Conservation (phyloP, 2,329 filamentous ascomycete genomes). For the Coniochaeta hoffmannii region DNA sequence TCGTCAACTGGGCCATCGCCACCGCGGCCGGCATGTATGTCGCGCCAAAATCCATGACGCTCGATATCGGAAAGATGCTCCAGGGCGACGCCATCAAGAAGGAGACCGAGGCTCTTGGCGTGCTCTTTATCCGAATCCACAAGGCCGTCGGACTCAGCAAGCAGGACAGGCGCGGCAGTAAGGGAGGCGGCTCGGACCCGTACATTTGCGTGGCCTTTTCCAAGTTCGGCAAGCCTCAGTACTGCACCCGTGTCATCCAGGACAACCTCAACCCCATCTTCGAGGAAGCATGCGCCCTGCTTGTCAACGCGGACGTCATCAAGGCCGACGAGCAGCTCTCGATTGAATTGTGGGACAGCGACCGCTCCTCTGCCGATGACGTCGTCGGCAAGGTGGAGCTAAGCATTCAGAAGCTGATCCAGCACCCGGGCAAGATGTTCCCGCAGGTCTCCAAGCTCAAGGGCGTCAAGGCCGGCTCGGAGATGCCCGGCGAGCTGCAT, state of each 20-base stretch:
- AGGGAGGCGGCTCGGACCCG: constrained; percentile 83
- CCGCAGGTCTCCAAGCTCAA: constrained; percentile 76
- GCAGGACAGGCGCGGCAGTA: constrained; percentile 75
- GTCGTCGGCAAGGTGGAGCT: constrained; percentile 92
- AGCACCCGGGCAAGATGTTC: constrained; percentile 89
- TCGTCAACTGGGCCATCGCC: constrained; percentile 91
- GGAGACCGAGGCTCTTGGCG: constrained; percentile 74
- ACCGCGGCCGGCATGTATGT: constrained; percentile 87
- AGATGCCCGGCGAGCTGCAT: constrained; percentile 88
- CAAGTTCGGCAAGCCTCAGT: constrained; percentile 96
- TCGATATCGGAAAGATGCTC: constrained; percentile 85
- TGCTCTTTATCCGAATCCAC: constrained; percentile 91
- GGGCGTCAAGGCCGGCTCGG: constrained; percentile 74
- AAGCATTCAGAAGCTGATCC: constrained; percentile 89
- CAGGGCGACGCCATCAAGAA: constrained; percentile 90
- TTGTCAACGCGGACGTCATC: constrained; percentile 84
- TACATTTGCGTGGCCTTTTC: constrained; percentile 94
- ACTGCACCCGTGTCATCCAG: constrained; percentile 92
- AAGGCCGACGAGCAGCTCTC: constrained; percentile 90
- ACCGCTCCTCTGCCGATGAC: constrained; percentile 85
- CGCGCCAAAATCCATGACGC: constrained; percentile 86
- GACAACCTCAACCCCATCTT: constrained; percentile 92
- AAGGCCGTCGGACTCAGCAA: constrained; percentile 83
- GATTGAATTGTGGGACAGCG: constrained; percentile 94
- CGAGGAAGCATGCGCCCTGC: constrained; percentile 76